A percentile compares a stretch with the other conserved stretches of the same genome.
These are phyloP conservation scores for Vaccinium corymbosum DNA, from an alignment of 148 eudicot genomes.

Conservation along the genomic window DNA sequence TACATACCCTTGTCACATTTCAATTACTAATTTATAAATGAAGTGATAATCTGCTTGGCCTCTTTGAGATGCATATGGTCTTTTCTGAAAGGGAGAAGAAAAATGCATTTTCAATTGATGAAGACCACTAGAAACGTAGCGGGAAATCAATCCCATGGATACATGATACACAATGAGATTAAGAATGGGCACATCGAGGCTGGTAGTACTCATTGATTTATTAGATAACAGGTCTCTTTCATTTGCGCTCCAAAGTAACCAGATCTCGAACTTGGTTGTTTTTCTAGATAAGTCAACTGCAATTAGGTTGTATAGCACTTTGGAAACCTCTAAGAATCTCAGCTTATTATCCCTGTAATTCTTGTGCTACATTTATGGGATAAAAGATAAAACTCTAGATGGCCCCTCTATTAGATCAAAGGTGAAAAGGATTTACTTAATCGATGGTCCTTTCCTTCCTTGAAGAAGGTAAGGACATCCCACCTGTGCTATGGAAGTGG, in stretches of 20 bases:
- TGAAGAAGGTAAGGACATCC: not conserved
- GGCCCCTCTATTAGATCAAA: not conserved
- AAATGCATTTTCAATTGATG: not conserved
- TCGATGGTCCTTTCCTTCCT: not conserved
- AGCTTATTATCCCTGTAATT: not conserved
- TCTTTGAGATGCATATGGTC: not conserved
- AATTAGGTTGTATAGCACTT: constrained; percentile 1
- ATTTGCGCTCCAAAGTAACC: not conserved
- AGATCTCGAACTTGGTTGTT: not conserved
- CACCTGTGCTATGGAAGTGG: not conserved
- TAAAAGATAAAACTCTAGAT: not conserved
- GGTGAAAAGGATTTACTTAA: not conserved
- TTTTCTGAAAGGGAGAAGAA: not conserved
- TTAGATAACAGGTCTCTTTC: not conserved
- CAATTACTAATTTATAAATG: not conserved
- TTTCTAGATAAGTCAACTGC: not conserved
- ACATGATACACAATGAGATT: not conserved
- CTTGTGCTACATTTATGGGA: not conserved
- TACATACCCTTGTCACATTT: not conserved
- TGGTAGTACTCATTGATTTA: not conserved
- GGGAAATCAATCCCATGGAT: not conserved
- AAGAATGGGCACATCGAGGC: not conserved
- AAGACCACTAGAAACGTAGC: not conserved
- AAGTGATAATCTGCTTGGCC: not conserved
- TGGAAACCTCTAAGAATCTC: not conserved